A percentile compares a stretch with the other conserved stretches of the same genome.
Conservation (phyloP, 495 filamentous ascomycete species). For the Lasiosphaeria ovina region DNA sequence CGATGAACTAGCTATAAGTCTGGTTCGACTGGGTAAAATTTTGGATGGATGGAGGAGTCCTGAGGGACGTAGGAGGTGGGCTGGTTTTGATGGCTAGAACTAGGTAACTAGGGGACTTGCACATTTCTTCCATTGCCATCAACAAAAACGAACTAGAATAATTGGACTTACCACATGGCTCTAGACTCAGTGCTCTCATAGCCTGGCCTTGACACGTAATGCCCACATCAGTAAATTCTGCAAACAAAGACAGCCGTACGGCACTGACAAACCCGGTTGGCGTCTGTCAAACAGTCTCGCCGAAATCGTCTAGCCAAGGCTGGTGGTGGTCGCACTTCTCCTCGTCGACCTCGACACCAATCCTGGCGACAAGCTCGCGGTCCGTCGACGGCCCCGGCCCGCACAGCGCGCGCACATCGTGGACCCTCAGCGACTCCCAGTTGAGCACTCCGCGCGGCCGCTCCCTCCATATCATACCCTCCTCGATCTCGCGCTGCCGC, state of each 20-base stretch:
- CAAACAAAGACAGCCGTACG: neutral
- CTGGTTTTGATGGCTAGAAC: too few species aligned
- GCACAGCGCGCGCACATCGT: neutral
- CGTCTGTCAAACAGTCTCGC: neutral
- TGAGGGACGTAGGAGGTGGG: too few species aligned
- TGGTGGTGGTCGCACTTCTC: neutral
- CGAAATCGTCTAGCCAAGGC: slow-evolving; percentile 1
- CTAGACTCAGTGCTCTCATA: too few species aligned
- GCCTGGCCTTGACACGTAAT: too few species aligned
- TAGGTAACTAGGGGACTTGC: too few species aligned
- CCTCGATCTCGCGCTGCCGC: neutral
- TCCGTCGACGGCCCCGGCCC: neutral
- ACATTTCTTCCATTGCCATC: too few species aligned
- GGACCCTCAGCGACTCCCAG: neutral
- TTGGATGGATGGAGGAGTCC: too few species aligned
- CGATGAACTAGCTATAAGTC: too few species aligned
- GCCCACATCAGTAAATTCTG: too few species aligned
- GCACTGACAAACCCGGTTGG: neutral
- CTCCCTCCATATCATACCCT: neutral
- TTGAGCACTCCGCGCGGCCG: neutral
- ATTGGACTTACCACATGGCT: too few species aligned
- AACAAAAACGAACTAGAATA: too few species aligned
- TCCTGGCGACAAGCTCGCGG: neutral
- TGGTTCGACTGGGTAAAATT: too few species aligned
- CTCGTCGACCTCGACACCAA: neutral